phyloP scores from a whole-genome alignment of 371 early-diverging fungal genomes.

The Rhizopus microsporus region DNA sequence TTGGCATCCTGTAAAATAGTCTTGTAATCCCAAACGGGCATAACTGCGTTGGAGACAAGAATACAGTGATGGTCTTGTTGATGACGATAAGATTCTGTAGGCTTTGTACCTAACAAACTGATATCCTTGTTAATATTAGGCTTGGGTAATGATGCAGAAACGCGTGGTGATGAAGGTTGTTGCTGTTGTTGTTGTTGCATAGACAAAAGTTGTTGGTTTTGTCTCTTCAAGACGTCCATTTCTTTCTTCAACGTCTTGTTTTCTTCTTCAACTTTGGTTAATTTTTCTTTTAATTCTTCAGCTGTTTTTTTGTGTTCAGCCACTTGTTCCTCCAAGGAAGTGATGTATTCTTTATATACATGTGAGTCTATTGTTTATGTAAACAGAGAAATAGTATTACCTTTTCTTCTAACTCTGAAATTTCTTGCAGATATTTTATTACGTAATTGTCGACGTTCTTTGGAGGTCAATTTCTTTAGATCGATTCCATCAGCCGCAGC shows the following conservation, averaged over 20 bases:
- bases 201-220: conserved; percentile 35
- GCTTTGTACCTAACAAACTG: conserved; percentile 46
- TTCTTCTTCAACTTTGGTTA: conserved; percentile 55
- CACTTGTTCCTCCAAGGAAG: conserved; percentile 79
- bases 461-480: conserved; percentile 68
- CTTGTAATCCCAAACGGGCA: conserved; percentile 49
- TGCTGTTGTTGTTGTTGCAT: conserved; percentile 3
- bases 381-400: conserved; percentile 41
- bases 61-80: conserved; percentile 40
- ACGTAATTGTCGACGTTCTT: conserved; percentile 83
- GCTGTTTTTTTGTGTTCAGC: conserved; percentile 64
- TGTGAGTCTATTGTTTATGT: background rate
- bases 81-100: conserved; percentile 50
- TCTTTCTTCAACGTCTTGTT: conserved; percentile 60
- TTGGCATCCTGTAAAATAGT: conserved; percentile 27
- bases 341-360: conserved; percentile 68
- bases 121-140: conserved; percentile 51
- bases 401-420: conserved; percentile 86
- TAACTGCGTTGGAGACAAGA: conserved; percentile 50
- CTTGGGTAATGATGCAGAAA: conserved; percentile 37
- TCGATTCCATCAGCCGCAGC: conserved; percentile 43
- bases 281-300: conserved; percentile 47
- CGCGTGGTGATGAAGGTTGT: conserved; percentile 33
- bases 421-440: conserved; percentile 91
- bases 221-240: conserved; percentile 46